Evolutionary conservation across 2,329 filamentous ascomycete genomes (phyloP).

Genomic region (Coniochaeta hoffmannii): DNA sequence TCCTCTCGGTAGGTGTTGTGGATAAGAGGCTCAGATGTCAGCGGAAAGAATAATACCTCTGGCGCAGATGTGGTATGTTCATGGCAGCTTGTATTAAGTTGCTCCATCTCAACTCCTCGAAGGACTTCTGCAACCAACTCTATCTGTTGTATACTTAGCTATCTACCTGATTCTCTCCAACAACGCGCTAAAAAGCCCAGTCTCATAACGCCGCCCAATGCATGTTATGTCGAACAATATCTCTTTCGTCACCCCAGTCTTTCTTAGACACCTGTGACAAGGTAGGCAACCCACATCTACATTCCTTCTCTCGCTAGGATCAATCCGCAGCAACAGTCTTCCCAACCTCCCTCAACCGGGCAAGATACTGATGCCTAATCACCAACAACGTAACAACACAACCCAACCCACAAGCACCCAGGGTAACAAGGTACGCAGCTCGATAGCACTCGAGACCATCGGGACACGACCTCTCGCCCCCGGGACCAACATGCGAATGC

Average conservation of each 20-base stretch:
- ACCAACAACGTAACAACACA: constrained; percentile 63
- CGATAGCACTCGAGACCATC: constrained; percentile 77
- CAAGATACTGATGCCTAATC: constrained; percentile 50
- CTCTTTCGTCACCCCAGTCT: neutral
- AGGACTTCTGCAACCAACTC: too few relatives aligned
- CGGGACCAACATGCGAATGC: constrained; percentile 62
- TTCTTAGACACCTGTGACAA: neutral
- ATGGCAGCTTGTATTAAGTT: too few relatives aligned
- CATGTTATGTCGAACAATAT: neutral
- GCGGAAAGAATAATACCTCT: too few relatives aligned
- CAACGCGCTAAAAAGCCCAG: neutral
- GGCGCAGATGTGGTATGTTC: too few relatives aligned
- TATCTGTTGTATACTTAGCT: neutral
- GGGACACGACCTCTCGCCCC: constrained; percentile 66
- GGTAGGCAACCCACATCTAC: neutral
- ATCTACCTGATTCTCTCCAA: constrained; percentile 1
- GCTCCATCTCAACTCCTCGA: too few relatives aligned
- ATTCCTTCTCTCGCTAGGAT: neutral
- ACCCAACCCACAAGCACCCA: constrained; percentile 63
- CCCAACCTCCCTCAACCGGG: constrained; percentile 28
- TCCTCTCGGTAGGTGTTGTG: too few relatives aligned
- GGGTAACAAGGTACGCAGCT: constrained; percentile 71
- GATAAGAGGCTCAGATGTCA: too few relatives aligned
- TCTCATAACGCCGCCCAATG: neutral
- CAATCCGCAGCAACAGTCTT: constrained; percentile 12